These are phyloP conservation scores for Peronospora farinosa DNA, from an alignment of 352 stramenopile genomes.

Conservation along the genomic window DNA sequence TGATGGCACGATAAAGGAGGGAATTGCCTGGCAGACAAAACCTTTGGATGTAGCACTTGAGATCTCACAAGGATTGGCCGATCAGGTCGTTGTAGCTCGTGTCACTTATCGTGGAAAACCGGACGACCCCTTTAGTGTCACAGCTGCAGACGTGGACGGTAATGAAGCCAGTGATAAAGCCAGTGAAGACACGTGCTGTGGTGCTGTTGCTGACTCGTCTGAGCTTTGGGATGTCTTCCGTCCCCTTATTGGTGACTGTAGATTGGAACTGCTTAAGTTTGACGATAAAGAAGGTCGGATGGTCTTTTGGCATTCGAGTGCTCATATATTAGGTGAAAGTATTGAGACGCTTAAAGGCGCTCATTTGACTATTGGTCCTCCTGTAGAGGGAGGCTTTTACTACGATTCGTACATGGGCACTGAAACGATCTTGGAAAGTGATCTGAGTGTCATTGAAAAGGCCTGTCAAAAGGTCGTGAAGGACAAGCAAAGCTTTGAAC, in stretches of 20 bases:
- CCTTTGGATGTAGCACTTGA: constrained; percentile 93
- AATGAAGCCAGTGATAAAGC: constrained; percentile 66
- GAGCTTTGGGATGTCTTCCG: constrained; percentile 97
- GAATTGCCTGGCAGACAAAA: constrained; percentile 91
- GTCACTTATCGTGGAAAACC: constrained; percentile 77
- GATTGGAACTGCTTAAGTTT: constrained; percentile 98
- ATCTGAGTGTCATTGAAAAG: constrained; percentile 88
- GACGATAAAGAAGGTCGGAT: constrained; percentile 93
- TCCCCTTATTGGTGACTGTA: constrained; percentile 94
- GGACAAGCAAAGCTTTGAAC: constrained; percentile 97
- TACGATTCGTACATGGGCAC: constrained; percentile 99
- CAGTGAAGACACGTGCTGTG: constrained; percentile 36
- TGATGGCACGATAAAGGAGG: constrained; percentile 91
- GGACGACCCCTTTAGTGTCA: constrained; percentile 70
- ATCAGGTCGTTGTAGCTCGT: constrained; percentile 90
- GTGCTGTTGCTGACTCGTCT: constrained; percentile 42
- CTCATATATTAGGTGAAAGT: constrained; percentile 95
- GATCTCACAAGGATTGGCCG: constrained; percentile 94
- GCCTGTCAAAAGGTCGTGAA: constrained; percentile 92
- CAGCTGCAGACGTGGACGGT: constrained; percentile 86
- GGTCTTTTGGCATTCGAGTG: constrained; percentile 97
- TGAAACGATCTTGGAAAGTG: constrained; percentile 59
- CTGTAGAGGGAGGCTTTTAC: constrained; percentile 94
- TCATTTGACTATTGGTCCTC: constrained; percentile 96
- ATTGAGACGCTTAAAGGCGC: constrained; percentile 95